Evolutionary conservation across 352 stramenopile genomes (phyloP), one percentile per base, ranked within the genome.

Genomic region (Phytophthora pinifolia): DNA sequence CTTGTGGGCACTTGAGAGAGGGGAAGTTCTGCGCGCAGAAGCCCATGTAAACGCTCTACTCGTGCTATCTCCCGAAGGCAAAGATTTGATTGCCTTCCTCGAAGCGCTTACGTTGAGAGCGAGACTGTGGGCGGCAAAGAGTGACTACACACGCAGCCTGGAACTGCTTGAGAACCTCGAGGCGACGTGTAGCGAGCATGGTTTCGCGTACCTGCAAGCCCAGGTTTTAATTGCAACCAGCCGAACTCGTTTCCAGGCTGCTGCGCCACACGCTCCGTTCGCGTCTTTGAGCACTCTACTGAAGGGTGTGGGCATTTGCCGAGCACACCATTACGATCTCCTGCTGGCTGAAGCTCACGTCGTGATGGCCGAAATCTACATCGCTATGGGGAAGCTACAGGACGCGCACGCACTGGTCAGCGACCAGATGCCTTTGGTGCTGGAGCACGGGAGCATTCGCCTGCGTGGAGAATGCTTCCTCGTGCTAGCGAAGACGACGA

Each of bases 381-480:
- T 90, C 2, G 53, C 67, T 5, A 88, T 89, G 72, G 79, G 77
- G 6, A 81, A 76, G 18, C 27, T 66, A 13, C 54, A 67, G 25
- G 67, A 83, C 29, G 76, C 82, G 0, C 47, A 76, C 7, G 39
- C 69, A 17, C 54, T 92, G 13, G 51, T 92, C 12, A 62, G 76
- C 7, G 59, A 79, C 15, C 74, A 89, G 38, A 89, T 89, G 77
- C 51, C 74, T 12, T 27, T 89, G 12, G 67, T 86, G n/a, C 79
- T 83, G 55, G 79, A 92, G 33, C 70, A 89, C 47, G 79, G 79
- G 14, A 73, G 60, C 25, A 59, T 88, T 29, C 46, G 77, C 48
- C 15, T 89, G 10, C 77, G 76, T 14, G 79, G 71, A 9, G 72
- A 90, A 32, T 76, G 71, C 5, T 59, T 86, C 27, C 56, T 90